These are phyloP conservation scores for Backusella mclennaniae DNA, from an alignment of 192 early-diverging fungal species.

Conservation along the genomic window DNA sequence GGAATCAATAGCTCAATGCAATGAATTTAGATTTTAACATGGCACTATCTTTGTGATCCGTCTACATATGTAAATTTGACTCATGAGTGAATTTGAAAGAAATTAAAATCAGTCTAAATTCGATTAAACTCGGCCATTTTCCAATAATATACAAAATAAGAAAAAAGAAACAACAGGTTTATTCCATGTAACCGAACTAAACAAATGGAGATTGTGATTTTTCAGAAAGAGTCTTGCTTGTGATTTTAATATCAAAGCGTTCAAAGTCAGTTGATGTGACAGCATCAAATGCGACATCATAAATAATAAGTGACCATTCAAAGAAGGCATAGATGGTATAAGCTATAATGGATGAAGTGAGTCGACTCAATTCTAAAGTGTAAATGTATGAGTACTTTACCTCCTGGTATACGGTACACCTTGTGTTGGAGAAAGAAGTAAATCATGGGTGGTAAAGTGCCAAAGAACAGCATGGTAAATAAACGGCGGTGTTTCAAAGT, in stretches of 20 bases:
- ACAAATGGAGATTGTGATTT: neutral
- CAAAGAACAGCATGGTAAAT: slow-evolving; percentile 61
- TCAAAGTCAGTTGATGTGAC: slow-evolving; percentile 63
- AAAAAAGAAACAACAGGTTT: neutral
- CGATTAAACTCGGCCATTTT: neutral
- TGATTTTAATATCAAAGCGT: slow-evolving; percentile 38
- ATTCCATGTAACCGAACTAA: neutral
- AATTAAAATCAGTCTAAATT: no score
- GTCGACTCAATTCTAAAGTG: no score
- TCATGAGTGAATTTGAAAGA: no score
- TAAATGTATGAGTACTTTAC: slow-evolving; percentile 21
- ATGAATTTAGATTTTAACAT: no score
- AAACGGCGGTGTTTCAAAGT: slow-evolving; percentile 50
- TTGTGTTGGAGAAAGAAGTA: slow-evolving; percentile 79
- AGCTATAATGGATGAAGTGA: slow-evolving; percentile 33
- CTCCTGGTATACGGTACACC: slow-evolving; percentile 66
- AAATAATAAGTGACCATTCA: slow-evolving; percentile 77
- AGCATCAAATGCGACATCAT: slow-evolving; percentile 72
- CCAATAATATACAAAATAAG: neutral
- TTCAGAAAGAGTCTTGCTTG: neutral
- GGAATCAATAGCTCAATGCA: no score
- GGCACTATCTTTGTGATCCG: no score
- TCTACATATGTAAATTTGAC: no score
- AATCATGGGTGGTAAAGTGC: slow-evolving; percentile 66
- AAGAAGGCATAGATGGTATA: slow-evolving; percentile 80